Conservation (phyloP, 306 rosid genomes). For the Hippophae rhamnoides region DNA sequence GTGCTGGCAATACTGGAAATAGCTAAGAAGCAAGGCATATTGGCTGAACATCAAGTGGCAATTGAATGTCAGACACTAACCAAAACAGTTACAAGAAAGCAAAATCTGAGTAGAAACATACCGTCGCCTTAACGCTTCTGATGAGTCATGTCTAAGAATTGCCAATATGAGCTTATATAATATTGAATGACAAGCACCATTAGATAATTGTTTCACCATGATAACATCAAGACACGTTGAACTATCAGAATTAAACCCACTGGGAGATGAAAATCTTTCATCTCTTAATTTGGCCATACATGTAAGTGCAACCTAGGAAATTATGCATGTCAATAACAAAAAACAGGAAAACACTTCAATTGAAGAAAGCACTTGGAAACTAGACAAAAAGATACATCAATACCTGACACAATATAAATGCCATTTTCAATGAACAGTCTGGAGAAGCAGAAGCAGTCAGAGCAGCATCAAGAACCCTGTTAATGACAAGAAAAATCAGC, state of each 20-base stretch:
- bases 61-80: slow-evolving; percentile 32
- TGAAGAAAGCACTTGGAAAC: slow-evolving; percentile 7
- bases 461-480: slow-evolving; percentile 75
- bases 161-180: slow-evolving; percentile 76
- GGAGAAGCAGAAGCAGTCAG: slow-evolving; percentile 87
- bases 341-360: slow-evolving; percentile 9
- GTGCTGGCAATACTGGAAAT: slow-evolving; percentile 89
- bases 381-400: slow-evolving; percentile 3
- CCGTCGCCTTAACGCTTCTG: slow-evolving; percentile 96
- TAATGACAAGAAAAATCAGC: slow-evolving; percentile 17
- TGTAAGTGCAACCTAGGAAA: slow-evolving; percentile 72
- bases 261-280: slow-evolving; percentile 79
- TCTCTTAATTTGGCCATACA: slow-evolving; percentile 96
- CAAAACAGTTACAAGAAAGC: slow-evolving; percentile 11
- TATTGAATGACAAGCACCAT: slow-evolving; percentile 88
- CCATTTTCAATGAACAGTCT: slow-evolving; percentile 92
- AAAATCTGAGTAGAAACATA: slow-evolving; percentile 25
- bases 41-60: slow-evolving; percentile 49
- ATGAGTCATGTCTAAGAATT: slow-evolving; percentile 78
- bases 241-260: slow-evolving; percentile 65
- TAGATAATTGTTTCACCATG: slow-evolving; percentile 72
- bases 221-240: slow-evolving; percentile 74
- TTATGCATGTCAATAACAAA: slow-evolving; percentile 11
- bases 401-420: slow-evolving; percentile 86
- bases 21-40: slow-evolving; percentile 90